Evolutionary conservation across 116 monocot species (phyloP), one percentile per base, ranked within the genome.

Genomic region (Posidonia oceanica): DNA sequence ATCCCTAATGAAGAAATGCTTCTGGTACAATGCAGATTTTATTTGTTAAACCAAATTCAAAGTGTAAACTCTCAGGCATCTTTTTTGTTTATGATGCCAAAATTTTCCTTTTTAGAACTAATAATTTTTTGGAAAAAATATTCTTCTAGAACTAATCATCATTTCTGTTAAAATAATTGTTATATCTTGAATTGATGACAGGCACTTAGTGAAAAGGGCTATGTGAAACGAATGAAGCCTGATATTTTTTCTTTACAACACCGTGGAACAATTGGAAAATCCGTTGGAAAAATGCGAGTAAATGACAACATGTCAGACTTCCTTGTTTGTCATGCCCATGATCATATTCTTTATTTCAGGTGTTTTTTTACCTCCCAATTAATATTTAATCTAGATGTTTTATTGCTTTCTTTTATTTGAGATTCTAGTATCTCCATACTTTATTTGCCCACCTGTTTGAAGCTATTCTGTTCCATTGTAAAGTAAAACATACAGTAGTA

Each of bases 1-100:
- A 92, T 97, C 55, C 87, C 97, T 58, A 97, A 97, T 64, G 92
- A 92, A 74, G 89, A 92, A 77, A 97, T 97, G 80, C 92, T 97
- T 80, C 71, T 97, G 87, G 97, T 97, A 81, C 58, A 65, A 16
- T 54, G 48, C 5, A 29, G 29, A 29, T 29, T 48, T 48, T 48
- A 5, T 48, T 48, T 48, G 12, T 48, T 7, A 48, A 48, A 2
- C 12, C 48, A 48, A 42, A 42, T 48, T 48, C 11, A 48, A 48
- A 48, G 3, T 48, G 7, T 48, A 48, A 8, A 48, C 12, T 48
- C 6, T 10, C 48, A 48, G 12, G 48, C 48, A 10, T 48, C 12
- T 48, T 7, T 48, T 48, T 48, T 48, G 11, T 10, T 7, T 6
- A 10, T 48, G 5, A 7, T 12, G 12, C 12, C 12, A 12, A 48